Evolutionary conservation across 1,284 basidiomycete species (phyloP).

Genomic region (Somion occarium): DNA sequence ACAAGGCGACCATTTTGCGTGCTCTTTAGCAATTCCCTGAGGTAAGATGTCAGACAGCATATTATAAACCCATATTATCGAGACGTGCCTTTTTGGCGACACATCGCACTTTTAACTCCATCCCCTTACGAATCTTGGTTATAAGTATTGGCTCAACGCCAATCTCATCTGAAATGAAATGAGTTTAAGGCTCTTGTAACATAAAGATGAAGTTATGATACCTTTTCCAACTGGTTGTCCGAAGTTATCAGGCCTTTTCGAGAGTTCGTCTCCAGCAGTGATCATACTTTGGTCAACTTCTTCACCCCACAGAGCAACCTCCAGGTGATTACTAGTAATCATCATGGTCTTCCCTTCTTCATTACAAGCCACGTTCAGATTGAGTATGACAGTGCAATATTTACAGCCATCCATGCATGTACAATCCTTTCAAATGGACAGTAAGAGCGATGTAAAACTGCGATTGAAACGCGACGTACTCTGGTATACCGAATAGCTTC

Average conservation of each 20-base stretch:
- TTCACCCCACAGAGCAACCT: slow-evolving; percentile 43
- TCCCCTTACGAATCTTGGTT: slow-evolving; percentile 91
- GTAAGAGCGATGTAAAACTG: slow-evolving; percentile 1
- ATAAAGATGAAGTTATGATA: slow-evolving; percentile 29
- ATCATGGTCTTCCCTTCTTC: slow-evolving; percentile 66
- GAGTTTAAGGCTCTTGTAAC: not conserved
- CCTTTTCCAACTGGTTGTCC: slow-evolving; percentile 88
- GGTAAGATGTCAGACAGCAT: slow-evolving; percentile 5
- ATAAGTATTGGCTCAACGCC: slow-evolving; percentile 73
- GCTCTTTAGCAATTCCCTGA: slow-evolving; percentile 96
- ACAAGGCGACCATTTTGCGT: slow-evolving; percentile 98
- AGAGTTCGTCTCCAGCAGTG: slow-evolving; percentile 56
- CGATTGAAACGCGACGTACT: slow-evolving; percentile 36
- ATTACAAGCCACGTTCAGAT: slow-evolving; percentile 68
- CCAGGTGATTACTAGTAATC: slow-evolving; percentile 76
- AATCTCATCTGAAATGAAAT: slow-evolving; percentile 60
- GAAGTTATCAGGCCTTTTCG: slow-evolving; percentile 72
- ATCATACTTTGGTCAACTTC: slow-evolving; percentile 39
- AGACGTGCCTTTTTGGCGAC: slow-evolving; percentile 86
- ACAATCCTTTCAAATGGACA: slow-evolving; percentile 61
- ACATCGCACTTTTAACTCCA: slow-evolving; percentile 85
- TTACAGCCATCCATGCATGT: slow-evolving; percentile 76
- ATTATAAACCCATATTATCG: not conserved
- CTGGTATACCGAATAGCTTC: slow-evolving; percentile 81
- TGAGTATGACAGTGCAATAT: slow-evolving; percentile 76